Evolutionary conservation across 2,329 filamentous ascomycete genomes (phyloP).

Genomic region (Penicillium nordicum): DNA sequence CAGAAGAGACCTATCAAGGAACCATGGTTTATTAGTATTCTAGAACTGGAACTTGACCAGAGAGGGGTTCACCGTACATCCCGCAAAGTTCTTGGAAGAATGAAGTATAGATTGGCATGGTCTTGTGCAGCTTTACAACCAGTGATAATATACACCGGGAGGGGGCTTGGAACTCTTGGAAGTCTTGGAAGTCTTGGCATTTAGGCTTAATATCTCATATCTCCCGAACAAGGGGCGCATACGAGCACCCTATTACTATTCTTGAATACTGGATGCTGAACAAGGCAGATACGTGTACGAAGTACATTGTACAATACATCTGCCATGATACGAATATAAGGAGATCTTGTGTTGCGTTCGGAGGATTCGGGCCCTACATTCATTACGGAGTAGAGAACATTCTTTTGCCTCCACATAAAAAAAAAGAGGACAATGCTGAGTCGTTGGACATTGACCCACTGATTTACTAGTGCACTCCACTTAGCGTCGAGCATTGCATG

Average conservation of each 20-base stretch:
- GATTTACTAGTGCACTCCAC: slow-evolving; percentile 26
- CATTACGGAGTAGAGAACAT: slow-evolving; percentile 17
- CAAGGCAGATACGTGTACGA: background rate
- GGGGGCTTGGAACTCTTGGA: slow-evolving; percentile 19
- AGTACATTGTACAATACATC: background rate
- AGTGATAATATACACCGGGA: slow-evolving; percentile 14
- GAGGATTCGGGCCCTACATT: slow-evolving; percentile 16
- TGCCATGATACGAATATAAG: background rate
- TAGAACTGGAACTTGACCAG: background rate
- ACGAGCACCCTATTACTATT: background rate
- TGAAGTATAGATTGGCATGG: slow-evolving; percentile 7
- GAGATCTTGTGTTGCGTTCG: slow-evolving; percentile 7
- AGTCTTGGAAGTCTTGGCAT: slow-evolving; percentile 20
- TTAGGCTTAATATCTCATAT: slow-evolving; percentile 26
- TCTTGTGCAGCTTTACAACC: background rate
- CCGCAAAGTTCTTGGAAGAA: slow-evolving; percentile 1
- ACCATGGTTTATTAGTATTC: slow-evolving; percentile 9
- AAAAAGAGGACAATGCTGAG: slow-evolving; percentile 18
- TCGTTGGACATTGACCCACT: slow-evolving; percentile 20
- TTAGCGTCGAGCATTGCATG: slow-evolving; percentile 25
- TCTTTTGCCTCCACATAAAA: slow-evolving; percentile 23
- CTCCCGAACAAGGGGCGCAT: background rate
- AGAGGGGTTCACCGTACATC: slow-evolving; percentile 1
- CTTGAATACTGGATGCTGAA: background rate
- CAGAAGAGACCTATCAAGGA: background rate